phyloP scores from a whole-genome alignment of 2,329 filamentous ascomycete genomes.

The Trematosphaeria pertusa region DNA sequence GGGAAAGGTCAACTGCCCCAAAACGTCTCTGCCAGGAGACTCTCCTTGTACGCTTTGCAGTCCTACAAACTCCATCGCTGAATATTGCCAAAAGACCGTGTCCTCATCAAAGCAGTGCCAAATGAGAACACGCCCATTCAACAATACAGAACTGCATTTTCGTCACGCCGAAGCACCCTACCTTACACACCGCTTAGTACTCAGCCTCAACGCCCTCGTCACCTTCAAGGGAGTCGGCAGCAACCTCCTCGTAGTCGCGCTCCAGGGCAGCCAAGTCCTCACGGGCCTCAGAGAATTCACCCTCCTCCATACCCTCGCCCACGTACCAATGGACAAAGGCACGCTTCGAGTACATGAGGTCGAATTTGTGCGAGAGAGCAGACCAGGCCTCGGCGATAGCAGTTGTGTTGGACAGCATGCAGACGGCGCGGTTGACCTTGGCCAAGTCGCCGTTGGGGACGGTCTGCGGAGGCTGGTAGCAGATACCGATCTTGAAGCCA shows the following conservation, averaged over 20 bases:
- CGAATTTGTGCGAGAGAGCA: slow-evolving; percentile 95
- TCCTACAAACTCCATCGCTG: slow-evolving; percentile 14
- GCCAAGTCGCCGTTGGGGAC: slow-evolving; percentile 97
- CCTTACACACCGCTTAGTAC: slow-evolving; percentile 70
- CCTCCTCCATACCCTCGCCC: slow-evolving; percentile 99
- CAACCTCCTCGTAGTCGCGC: slow-evolving; percentile 98
- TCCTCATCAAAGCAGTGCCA: slow-evolving; percentile 10
- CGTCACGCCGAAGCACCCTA: slow-evolving; percentile 24
- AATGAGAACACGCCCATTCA: slow-evolving; percentile 21
- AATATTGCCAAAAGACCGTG: slow-evolving; percentile 17
- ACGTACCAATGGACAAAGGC: slow-evolving; percentile 99
- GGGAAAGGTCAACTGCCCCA: background rate
- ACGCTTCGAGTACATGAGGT: slow-evolving; percentile 99
- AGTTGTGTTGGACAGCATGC: slow-evolving; percentile 99
- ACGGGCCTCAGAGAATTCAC: slow-evolving; percentile 98
- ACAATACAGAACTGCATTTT: slow-evolving; percentile 35
- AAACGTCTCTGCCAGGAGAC: slow-evolving; percentile 14
- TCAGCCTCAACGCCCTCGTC: slow-evolving; percentile 87
- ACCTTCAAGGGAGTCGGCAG: slow-evolving; percentile 87
- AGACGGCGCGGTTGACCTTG: slow-evolving; percentile 97
- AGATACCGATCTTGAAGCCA: slow-evolving; percentile 99
- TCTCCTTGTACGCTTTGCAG: too few species aligned
- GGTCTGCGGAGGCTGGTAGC: slow-evolving; percentile 96
- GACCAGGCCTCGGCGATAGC: slow-evolving; percentile 99
- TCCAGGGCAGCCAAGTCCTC: slow-evolving; percentile 98